Percentiles rank a stretch among this genome's conserved stretches.
Evolutionary conservation across 176 grass and related monocot species (phyloP).

Genomic region (Cocos nucifera): DNA sequence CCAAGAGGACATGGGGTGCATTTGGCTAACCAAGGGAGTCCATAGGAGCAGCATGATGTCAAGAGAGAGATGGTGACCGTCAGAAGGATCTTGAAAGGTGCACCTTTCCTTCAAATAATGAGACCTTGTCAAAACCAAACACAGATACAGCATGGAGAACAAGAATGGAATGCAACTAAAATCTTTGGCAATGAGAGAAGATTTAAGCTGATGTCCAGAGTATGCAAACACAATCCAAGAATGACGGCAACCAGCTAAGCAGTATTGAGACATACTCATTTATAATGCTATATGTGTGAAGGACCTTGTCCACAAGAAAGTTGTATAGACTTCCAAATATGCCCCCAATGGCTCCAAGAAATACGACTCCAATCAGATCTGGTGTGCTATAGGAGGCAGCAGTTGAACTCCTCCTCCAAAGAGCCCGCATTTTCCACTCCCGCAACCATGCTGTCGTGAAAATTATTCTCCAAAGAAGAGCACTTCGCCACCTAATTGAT

Average conservation of each 20-base stretch:
- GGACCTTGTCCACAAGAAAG: constrained; percentile 32
- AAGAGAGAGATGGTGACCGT: constrained; percentile 41
- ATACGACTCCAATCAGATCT: constrained; percentile 22
- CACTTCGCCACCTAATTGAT: constrained; percentile 56
- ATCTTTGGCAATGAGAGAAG: background rate
- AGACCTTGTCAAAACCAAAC: background rate
- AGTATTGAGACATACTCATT: constrained; percentile 30
- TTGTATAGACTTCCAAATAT: constrained; percentile 55
- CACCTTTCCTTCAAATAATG: constrained; percentile 32
- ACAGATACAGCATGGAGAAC: background rate
- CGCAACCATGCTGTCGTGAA: constrained; percentile 51
- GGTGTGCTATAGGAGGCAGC: constrained; percentile 18
- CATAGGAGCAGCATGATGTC: constrained; percentile 53
- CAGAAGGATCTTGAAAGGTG: constrained; percentile 48
- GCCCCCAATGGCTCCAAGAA: constrained; percentile 37
- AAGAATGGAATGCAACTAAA: too few relatives aligned
- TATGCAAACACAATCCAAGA: too few relatives aligned
- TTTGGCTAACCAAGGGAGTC: constrained; percentile 30
- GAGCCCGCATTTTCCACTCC: constrained; percentile 47
- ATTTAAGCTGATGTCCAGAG: too few relatives aligned
- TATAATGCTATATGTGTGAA: constrained; percentile 35
- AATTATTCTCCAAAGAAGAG: constrained; percentile 67
- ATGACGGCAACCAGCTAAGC: too few relatives aligned
- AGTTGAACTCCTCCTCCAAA: constrained; percentile 55
- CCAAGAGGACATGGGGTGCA: constrained; percentile 38